These are phyloP conservation scores for Silene noctiflora DNA, from an alignment of 179 eudicot genomes.

Conservation along the genomic window DNA sequence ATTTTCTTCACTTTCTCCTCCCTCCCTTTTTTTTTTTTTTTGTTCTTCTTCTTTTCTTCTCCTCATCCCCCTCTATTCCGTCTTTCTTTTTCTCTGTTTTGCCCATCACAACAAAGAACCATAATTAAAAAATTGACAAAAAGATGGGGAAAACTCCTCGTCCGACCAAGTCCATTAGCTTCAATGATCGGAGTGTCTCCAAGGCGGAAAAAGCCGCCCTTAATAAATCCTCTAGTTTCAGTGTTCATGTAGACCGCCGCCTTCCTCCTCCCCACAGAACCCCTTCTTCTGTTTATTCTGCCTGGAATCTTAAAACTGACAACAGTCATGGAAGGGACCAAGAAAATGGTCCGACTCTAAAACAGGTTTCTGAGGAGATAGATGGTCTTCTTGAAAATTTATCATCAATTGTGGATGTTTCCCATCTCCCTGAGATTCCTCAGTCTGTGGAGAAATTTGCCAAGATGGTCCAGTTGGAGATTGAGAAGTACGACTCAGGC, in stretches of 20 bases:
- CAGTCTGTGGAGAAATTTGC: constrained; percentile 36
- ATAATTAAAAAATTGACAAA: neutral
- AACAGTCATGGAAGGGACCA: constrained; percentile 10
- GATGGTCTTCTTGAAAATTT: constrained; percentile 29
- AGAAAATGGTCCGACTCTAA: constrained; percentile 22
- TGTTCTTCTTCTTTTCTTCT: constrained; percentile 13
- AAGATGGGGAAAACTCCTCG: constrained; percentile 23
- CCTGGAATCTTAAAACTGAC: neutral
- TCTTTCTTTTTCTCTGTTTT: constrained; percentile 16
- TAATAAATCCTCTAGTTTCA: constrained; percentile 33
- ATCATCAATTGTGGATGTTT: constrained; percentile 20
- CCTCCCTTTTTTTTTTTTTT: neutral
- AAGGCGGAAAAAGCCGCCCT: constrained; percentile 12
- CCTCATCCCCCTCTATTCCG: neutral
- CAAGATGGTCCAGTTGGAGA: constrained; percentile 34
- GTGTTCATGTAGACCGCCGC: constrained; percentile 15
- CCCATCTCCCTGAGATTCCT: constrained; percentile 34
- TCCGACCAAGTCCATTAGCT: constrained; percentile 32
- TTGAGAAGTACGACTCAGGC: constrained; percentile 36
- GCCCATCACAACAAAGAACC: constrained; percentile 4
- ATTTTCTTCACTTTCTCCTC: too few relatives aligned
- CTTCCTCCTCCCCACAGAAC: constrained; percentile 24
- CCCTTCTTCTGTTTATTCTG: constrained; percentile 17
- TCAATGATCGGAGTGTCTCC: constrained; percentile 19
- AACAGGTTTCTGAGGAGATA: constrained; percentile 29